These are phyloP conservation scores for Aspergillus ochraceus DNA, from an alignment of 2,329 filamentous ascomycete species.

Conservation along the genomic window DNA sequence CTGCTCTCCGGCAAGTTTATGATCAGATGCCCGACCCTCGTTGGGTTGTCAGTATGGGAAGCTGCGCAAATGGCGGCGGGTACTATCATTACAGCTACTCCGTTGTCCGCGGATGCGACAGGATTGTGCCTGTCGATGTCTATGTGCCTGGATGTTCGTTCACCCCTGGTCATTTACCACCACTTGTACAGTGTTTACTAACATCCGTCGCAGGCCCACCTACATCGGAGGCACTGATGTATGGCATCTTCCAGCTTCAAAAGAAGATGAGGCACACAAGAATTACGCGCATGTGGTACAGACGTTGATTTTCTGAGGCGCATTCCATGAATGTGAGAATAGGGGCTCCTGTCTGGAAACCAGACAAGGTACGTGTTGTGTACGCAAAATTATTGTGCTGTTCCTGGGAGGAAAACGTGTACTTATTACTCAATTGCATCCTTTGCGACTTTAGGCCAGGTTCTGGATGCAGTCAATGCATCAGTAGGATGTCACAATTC, in stretches of 20 bases:
- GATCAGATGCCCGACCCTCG: slow-evolving; percentile 94
- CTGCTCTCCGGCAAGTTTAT: slow-evolving; percentile 85
- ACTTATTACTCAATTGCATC: neutral
- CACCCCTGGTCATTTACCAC: slow-evolving; percentile 21
- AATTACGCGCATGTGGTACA: slow-evolving; percentile 60
- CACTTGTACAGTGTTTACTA: slow-evolving; percentile 16
- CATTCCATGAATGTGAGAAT: neutral
- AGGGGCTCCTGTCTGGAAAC: neutral
- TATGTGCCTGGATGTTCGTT: slow-evolving; percentile 78
- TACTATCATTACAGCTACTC: slow-evolving; percentile 89
- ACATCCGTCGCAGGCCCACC: slow-evolving; percentile 43
- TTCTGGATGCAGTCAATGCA: neutral
- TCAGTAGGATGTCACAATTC: neutral
- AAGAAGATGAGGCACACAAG: slow-evolving; percentile 69
- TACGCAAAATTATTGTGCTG: neutral
- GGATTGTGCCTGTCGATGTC: slow-evolving; percentile 80
- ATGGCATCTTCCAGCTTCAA: slow-evolving; percentile 75
- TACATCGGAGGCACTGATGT: slow-evolving; percentile 58
- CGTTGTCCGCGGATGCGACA: slow-evolving; percentile 73
- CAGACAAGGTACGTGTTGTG: neutral
- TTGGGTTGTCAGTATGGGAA: slow-evolving; percentile 86
- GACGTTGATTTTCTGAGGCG: slow-evolving; percentile 37
- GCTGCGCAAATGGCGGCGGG: slow-evolving; percentile 80
- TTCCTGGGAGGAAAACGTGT: neutral
- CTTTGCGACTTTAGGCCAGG: neutral